Percentiles rank a stretch among this genome's conserved stretches.
These are phyloP conservation scores for Termitomyces bulborhizus DNA, from an alignment of 768 basidiomycete genomes.

Conservation along the genomic window DNA sequence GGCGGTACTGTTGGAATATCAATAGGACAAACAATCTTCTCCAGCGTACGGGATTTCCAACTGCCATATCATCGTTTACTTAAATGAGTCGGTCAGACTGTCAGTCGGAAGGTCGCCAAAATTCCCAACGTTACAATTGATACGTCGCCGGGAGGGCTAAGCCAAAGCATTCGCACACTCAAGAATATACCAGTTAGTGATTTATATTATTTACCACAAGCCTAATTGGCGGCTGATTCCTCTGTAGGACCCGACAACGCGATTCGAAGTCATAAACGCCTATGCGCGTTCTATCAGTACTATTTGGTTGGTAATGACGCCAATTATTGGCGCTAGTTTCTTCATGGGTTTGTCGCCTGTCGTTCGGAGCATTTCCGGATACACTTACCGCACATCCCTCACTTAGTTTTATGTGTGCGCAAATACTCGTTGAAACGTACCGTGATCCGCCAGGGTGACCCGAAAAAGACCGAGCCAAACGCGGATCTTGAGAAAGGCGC, in stretches of 20 bases:
- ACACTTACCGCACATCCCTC: background rate
- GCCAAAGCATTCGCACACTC: conserved; percentile 38
- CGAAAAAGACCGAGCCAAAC: conserved; percentile 21
- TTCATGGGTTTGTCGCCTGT: conserved; percentile 35
- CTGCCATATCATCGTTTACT: background rate
- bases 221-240: background rate
- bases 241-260: conserved; percentile 41
- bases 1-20: conserved; percentile 78
- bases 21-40: conserved; percentile 65
- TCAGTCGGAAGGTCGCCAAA: conserved; percentile 28
- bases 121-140: conserved; percentile 34
- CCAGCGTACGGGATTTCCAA: conserved; percentile 35
- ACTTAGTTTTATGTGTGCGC: conserved; percentile 47
- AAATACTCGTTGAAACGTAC: conserved; percentile 54
- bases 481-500: conserved; percentile 17
- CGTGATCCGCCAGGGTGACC: conserved; percentile 32
- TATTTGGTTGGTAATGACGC: conserved; percentile 64
- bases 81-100: conserved; percentile 20
- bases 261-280: conserved; percentile 48
- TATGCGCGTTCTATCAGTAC: conserved; percentile 55
- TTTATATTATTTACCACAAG: background rate
- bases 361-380: background rate
- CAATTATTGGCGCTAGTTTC: conserved; percentile 47
- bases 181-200: conserved; percentile 36
- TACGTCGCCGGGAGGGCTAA: conserved; percentile 36